Conservation (phyloP, 139 green algal species). For the Asterochloris sp. region DNA sequence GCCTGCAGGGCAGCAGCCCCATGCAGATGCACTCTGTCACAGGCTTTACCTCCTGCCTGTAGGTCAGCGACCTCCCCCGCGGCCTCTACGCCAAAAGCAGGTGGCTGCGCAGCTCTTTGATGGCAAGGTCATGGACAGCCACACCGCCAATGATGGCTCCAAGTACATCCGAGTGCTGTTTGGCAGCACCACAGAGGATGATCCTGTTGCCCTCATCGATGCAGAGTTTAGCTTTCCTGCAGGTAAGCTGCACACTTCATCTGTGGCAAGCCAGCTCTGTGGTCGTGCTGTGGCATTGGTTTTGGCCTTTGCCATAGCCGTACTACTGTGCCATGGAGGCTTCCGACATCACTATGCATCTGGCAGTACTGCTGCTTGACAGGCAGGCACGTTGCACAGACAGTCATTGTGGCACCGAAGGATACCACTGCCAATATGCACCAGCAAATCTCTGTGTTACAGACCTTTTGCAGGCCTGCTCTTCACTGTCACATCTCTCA, state of each 20-base stretch:
- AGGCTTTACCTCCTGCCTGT: not conserved
- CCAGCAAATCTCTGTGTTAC: not conserved
- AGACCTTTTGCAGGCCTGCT: not conserved
- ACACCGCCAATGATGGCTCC: constrained; percentile 27
- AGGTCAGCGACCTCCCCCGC: constrained; percentile 16
- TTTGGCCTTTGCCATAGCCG: not conserved
- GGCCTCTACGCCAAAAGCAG: constrained; percentile 20
- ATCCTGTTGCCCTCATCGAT: constrained; percentile 36
- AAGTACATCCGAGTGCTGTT: constrained; percentile 41
- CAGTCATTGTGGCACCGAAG: not conserved
- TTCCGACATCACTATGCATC: not conserved
- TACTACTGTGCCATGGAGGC: not conserved
- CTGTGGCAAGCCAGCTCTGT: not conserved
- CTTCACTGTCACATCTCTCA: not conserved
- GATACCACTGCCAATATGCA: not conserved
- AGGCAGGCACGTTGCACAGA: not conserved
- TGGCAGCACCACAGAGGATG: constrained; percentile 8
- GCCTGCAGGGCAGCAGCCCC: not conserved
- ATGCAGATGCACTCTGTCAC: too few species aligned
- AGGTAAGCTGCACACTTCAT: constrained; percentile 8
- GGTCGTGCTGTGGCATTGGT: not conserved
- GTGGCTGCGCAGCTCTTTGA: constrained; percentile 10
- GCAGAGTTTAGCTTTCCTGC: constrained; percentile 57
- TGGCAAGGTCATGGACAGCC: constrained; percentile 26
- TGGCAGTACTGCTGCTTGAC: not conserved